Base-by-base conservation (phyloP, 805 yeast species). In the Ogataea wickerhamii region DNA sequence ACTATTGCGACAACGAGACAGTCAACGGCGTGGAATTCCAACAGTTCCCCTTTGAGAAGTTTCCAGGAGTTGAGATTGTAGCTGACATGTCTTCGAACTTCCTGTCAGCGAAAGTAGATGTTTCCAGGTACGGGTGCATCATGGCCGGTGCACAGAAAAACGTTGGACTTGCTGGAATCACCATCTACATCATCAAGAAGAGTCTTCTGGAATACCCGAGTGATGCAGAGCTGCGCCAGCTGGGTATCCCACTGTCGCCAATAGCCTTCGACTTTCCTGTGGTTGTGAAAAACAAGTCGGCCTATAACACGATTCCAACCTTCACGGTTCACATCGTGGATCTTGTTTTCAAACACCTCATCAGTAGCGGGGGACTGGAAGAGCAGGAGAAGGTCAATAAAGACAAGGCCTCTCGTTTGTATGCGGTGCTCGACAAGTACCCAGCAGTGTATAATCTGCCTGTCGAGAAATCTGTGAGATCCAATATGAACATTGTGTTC, bases 81-180 rank as follows among this genome's bases (percentile, higher is more conserved):
- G 91, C 95, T 19, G 99, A 93, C 61, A 80, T 91, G 82, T 89
- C 97, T 2, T 89, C 97, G 32, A 87, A 91, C 63, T 82, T 93
- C 56, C 70, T 93, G 49, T 86, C 96, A 17, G 81, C 84, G 49
- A 67, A 74, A 48, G 62, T 93, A 34, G 96, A 91, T 53, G 82
- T 93, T 28, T 68, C 85, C 39, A 81, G 86, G 62, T 91, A 77
- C 57, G 98, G 96, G 36, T 68, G 88, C 19, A 81, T 93, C 45
- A 80, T 89, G 77, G 98, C 96, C 14, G 99, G 99, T 46, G 99
- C 98, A 19, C 99, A 93, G 67, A 93, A 93, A 66, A 93, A 93
- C 62, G 87, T 93, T 57, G 98, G 99, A 38, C 69, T 93, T 56
- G 97, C 99, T 7, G 98, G 99, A 26, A 76, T 93, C 48, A 83